Conservation (phyloP, 2,329 filamentous ascomycete genomes). For the Myriangium duriaei region DNA sequence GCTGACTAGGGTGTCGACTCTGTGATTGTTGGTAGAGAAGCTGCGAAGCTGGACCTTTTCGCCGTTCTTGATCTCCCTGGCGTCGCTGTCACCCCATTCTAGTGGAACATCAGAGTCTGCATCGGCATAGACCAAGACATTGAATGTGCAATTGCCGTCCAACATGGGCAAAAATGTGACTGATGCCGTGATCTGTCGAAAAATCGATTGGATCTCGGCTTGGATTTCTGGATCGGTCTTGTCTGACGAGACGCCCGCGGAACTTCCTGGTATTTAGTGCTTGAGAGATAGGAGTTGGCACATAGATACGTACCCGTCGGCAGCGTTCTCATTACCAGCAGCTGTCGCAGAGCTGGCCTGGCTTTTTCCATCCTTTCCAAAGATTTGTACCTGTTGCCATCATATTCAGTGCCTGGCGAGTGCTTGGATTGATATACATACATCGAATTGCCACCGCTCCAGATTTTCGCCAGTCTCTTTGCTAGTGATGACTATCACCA, state of each 20-base stretch:
- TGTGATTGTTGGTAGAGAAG: conserved; percentile 89
- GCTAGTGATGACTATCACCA: conserved; percentile 91
- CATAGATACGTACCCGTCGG: conserved; percentile 37
- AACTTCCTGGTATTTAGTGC: conserved; percentile 18
- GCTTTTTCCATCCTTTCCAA: conserved; percentile 39
- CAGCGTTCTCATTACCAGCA: conserved; percentile 59
- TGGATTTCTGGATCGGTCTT: conserved; percentile 94
- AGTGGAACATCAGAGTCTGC: conserved; percentile 92
- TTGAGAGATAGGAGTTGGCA: not conserved
- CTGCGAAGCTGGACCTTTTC: conserved; percentile 92
- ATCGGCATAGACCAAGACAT: conserved; percentile 94
- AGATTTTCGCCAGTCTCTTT: conserved; percentile 95
- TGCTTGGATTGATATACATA: not conserved
- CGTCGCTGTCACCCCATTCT: conserved; percentile 97
- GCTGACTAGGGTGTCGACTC: conserved; percentile 89
- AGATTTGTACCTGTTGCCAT: conserved; percentile 43
- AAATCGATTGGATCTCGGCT: conserved; percentile 88
- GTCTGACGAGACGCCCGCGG: conserved; percentile 34
- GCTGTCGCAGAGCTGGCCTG: conserved; percentile 20
- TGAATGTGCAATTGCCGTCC: conserved; percentile 92
- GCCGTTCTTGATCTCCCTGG: conserved; percentile 87
- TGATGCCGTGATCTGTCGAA: conserved; percentile 93
- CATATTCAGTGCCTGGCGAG: conserved; percentile 15
- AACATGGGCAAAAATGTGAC: conserved; percentile 95
- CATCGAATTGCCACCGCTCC: conserved; percentile 93